Evolutionary conservation across 1,284 basidiomycete genomes (phyloP).

Genomic region (Fistulinella staudtii): DNA sequence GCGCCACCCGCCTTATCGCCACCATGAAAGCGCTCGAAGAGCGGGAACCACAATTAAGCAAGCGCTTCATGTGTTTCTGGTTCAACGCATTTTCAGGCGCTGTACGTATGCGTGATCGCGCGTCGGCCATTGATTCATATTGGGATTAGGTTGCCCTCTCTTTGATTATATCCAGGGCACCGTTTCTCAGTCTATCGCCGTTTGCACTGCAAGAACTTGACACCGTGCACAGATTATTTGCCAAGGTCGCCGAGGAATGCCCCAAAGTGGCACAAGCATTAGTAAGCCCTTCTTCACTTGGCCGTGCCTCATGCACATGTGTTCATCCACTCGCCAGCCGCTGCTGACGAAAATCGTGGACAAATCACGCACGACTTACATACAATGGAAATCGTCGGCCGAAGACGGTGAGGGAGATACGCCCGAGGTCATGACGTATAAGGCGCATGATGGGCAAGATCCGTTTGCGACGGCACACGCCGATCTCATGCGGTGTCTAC

Average conservation of each 20-base stretch:
- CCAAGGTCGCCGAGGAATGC: constrained; percentile 42
- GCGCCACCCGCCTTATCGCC: constrained; percentile 59
- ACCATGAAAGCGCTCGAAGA: constrained; percentile 58
- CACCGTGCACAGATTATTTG: constrained; percentile 44
- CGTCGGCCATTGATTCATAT: constrained; percentile 1
- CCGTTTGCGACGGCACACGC: constrained; percentile 22
- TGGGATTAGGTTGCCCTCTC: constrained; percentile 57
- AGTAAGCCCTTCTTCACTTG: constrained; percentile 29
- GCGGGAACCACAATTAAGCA: constrained; percentile 58
- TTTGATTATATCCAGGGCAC: constrained; percentile 51
- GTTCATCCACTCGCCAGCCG: constrained; percentile 34
- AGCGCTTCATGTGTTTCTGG: constrained; percentile 73
- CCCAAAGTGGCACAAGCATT: constrained; percentile 48
- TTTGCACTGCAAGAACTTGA: constrained; percentile 52
- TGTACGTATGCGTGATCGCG: constrained; percentile 41
- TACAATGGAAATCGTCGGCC: constrained; percentile 32
- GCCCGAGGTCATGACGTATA: constrained; percentile 1
- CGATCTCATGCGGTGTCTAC: constrained; percentile 23
- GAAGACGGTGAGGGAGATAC: constrained; percentile 9
- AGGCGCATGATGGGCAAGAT: constrained; percentile 3
- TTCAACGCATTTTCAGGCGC: constrained; percentile 75
- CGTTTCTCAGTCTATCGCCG: constrained; percentile 47
- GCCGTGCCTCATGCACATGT: background rate
- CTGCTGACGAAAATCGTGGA: constrained; percentile 48
- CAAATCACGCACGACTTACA: constrained; percentile 39